Evolutionary conservation across 176 grass and related monocot genomes (phyloP), one percentile per base, ranked within the genome.

Genomic region (Canna indica): DNA sequence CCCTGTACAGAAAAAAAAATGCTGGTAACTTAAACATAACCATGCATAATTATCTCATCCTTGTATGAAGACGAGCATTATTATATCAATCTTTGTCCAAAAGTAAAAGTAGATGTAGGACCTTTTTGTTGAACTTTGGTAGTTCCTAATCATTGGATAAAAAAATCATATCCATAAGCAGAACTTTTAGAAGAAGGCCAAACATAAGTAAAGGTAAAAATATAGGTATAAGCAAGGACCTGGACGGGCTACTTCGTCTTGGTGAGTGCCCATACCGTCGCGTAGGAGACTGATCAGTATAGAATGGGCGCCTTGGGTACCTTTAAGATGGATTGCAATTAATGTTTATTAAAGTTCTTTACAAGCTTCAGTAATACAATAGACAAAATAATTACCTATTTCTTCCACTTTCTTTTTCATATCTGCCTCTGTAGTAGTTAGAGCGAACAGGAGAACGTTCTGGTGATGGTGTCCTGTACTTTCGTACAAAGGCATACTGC

Each of bases 381-480:
- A 7, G 12, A 68, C 2, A 32, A 20, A 54, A 47, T 22, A 7
- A 26, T 68, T 88, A 91, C 89, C 89, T 88, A 83, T 91, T 83
- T 34, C 77, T 80, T 62, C 58, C 73, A 45, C 77, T 75, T 75
- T 78, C 78, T 32, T 80, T 76, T 36, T 85, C 85, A 54, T 85
- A 72, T 75, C 82, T 91, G 71, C 85, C 80, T 67, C 74, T 85
- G 78, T 88, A 72, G 36, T 91, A 78, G 56, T 32, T 53, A 52
- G 77, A 45, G 7, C 85, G 80, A 54, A 88, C 33, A 62, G 74
- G 77, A 27, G 82, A 72, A 33, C 75, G 82, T 75, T 91, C 89
- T 35, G 89, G 85, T 69, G 89, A 91, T 59, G 89, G 89, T 22
- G 89, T 88, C 62, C 85, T 69, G 62, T 91, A 91, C 65, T 59